These are phyloP conservation scores for Puccinia novopanici DNA, from an alignment of 1,284 basidiomycete genomes.

Conservation along the genomic window DNA sequence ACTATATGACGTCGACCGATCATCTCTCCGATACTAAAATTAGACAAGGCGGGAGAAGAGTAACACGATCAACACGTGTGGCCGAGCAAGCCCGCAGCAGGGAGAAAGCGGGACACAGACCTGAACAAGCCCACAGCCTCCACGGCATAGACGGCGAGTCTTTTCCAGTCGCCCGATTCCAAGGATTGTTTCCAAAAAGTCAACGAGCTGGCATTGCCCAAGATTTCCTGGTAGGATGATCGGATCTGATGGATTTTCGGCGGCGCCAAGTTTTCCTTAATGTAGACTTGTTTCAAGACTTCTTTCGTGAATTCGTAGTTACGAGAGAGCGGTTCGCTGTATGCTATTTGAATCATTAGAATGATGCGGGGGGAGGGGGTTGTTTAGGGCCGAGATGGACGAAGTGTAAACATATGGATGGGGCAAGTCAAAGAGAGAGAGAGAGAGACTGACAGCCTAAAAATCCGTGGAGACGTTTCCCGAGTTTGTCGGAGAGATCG, in stretches of 20 bases:
- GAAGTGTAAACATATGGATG: too few relatives aligned
- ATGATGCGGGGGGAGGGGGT: too few relatives aligned
- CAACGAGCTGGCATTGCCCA: constrained; percentile 28
- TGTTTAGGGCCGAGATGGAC: too few relatives aligned
- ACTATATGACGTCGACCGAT: constrained; percentile 50
- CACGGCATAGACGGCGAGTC: constrained; percentile 38
- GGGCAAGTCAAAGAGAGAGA: too few relatives aligned
- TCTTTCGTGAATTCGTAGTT: constrained; percentile 40
- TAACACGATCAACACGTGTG: too few relatives aligned
- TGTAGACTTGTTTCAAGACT: constrained; percentile 48
- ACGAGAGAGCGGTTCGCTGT: constrained; percentile 30
- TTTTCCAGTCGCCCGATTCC: constrained; percentile 44
- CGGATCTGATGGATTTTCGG: constrained; percentile 31
- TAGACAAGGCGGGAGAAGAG: too few relatives aligned
- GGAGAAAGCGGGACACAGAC: constrained; percentile 21
- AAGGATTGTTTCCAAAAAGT: constrained; percentile 39
- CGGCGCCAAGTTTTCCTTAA: constrained; percentile 44
- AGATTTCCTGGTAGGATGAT: constrained; percentile 21
- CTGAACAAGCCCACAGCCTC: constrained; percentile 49
- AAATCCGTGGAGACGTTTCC: constrained; percentile 8
- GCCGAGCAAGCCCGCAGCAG: too few relatives aligned
- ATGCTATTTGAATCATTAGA: too few relatives aligned
- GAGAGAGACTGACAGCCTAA: constrained; percentile 36
- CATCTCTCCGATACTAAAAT: constrained; percentile 51
- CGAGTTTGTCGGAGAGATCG: neutral